Base-by-base conservation (phyloP, 202 grass and related monocot genomes). In the Setaria viridis region DNA sequence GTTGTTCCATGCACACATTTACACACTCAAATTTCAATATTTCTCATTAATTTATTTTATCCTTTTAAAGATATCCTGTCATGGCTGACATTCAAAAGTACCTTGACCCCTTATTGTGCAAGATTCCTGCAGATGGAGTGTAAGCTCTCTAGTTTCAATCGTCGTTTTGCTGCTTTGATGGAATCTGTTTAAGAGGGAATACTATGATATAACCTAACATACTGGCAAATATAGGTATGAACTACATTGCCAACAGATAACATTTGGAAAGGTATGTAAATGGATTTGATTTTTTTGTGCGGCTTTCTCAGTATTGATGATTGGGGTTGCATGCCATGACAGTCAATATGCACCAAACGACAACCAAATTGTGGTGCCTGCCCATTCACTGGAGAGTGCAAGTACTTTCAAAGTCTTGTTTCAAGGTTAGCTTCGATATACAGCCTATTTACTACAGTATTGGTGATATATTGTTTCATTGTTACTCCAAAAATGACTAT, bases 191-290 rank as follows among this genome's bases (percentile, higher is more conserved):
- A 0, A 72, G 7, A 58, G n/a, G 8, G 1, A 37, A 55, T 19
- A 35, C 9, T 55, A 74, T 51, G 63, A 74, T 74, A 35, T 19
- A 74, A 54, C 35, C 16, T 55, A 74, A 55, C 11, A 34, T 51
- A 50, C 17, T 37, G 49, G 35, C 9, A 55, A 74, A 55, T 74
- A 74, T n/a, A 74, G 72, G 72, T 55, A 55, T 37, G 72, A 74
- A 55, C 9, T 55, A 12, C 72, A 74, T 54, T 74, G 16, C 20
- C 72, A 74, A 37, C 15, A 3, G 1, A 74, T 74, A 54, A 74
- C 49, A 55, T n/a, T 74, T 20, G 72, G 72, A 54, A 74, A 74
- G 49, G 49, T 74, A 74, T 12, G 49, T 35, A 55, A 5, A 12
- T 37, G 17, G 16, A 1, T 74, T 55, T 74, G 14, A 33, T 74